Evolutionary conservation across 495 filamentous ascomycete species (phyloP), one percentile per base, ranked within the genome.

Genomic region (Hypomontagnella submonticulosa): DNA sequence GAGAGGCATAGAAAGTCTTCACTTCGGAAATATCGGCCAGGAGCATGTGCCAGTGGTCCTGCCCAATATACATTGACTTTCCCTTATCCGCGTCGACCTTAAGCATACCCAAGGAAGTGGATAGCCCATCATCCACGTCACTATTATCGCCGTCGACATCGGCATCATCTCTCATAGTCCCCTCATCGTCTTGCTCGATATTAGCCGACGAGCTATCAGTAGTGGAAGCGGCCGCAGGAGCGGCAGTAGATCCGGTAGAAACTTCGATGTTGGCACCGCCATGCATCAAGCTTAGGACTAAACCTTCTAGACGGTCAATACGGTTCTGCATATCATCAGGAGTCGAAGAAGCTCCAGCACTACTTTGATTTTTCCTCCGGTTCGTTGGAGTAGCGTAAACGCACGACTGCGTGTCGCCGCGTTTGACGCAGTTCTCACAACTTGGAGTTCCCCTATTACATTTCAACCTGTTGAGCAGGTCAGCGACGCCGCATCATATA

Each of bases 291-390:
- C 92, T 96, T 51, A 99, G 76, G 52, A 99, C 95, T 72, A 99
- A 80, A 51, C 93, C 90, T 84, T 99, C 95, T 67, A 99, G 78
- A 66, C 95, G 89, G 79, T 99, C 92, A 77, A 99, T 99, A 73
- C 95, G 90, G 71, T 93, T 96, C 78, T 99, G 95, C 95, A 99
- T 99, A 76, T 97, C 95, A 84, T 97, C 94, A 23, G 95, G 90
- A 82, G 52, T 84, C 79, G 66, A 81, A 78, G 71, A 85, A 79
- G 64, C 85, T 85, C 73, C 85, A 44, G 66, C 63, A 61, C 54
- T 72, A 76, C 55, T 84, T 77, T 88, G 87, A 70, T 84, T 87
- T 84, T 91, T 96, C 74, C 90, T 92, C 66, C 93, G 89, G 42
- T 81, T 84, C 40, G 85, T 84, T 16, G 89, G 86, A 60, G 92